Conservation (phyloP, 495 filamentous ascomycete genomes). For the Poronia punctata region DNA sequence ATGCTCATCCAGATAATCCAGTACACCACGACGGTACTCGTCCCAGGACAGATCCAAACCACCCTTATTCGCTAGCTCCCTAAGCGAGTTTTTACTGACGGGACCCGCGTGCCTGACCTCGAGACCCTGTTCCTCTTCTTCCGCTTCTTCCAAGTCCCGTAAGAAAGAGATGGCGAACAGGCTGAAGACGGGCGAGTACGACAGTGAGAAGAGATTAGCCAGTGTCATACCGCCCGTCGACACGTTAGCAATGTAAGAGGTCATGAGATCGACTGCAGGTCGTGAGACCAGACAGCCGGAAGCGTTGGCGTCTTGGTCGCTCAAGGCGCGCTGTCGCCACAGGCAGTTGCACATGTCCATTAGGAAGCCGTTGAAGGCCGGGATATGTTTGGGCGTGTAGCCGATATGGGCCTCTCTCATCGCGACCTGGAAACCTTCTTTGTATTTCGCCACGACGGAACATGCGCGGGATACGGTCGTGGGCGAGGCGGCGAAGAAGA, state of each 20-base stretch:
- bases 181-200: conserved; percentile 58
- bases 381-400: conserved; percentile 49
- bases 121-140: conserved; percentile 37
- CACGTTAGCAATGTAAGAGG: conserved; percentile 32
- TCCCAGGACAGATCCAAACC: conserved; percentile 64
- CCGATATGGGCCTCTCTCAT: conserved; percentile 33
- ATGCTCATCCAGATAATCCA: conserved; percentile 59
- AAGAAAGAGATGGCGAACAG: conserved; percentile 62
- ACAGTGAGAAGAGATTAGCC: conserved; percentile 58
- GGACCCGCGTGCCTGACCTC: conserved; percentile 62
- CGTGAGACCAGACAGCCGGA: conserved; percentile 60
- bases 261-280: conserved; percentile 41
- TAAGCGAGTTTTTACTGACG: conserved; percentile 61
- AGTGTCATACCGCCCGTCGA: conserved; percentile 41
- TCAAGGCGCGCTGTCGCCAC: conserved; percentile 74
- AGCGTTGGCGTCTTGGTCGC: conserved; percentile 59
- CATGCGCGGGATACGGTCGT: conserved; percentile 65
- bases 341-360: conserved; percentile 87
- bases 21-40: conserved; percentile 67
- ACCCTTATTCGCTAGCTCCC: conserved; percentile 55
- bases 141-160: conserved; percentile 55
- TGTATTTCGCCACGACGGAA: conserved; percentile 60
- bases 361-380: conserved; percentile 74
- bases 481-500: conserved; percentile 57
- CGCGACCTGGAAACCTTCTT: conserved; percentile 64